Conservation (phyloP, 352 stramenopile species). For the Thraustochytrium sp. region DNA sequence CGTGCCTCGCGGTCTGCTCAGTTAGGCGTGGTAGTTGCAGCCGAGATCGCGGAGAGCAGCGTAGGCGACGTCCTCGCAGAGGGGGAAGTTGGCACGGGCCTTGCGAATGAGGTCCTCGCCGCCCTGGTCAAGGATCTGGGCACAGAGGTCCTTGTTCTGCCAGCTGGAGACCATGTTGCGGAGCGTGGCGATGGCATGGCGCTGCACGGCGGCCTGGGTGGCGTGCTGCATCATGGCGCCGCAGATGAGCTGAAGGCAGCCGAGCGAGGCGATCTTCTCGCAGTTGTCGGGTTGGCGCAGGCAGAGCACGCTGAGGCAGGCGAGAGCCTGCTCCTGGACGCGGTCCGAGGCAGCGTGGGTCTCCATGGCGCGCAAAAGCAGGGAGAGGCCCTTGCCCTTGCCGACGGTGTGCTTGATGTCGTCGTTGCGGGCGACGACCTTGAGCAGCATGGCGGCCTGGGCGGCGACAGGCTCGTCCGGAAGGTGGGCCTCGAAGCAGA, state of each 20-base stretch:
- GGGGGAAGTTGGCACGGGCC: not conserved
- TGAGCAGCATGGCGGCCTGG: conserved; percentile 18
- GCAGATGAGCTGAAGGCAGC: conserved; percentile 17
- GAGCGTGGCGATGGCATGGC: not conserved
- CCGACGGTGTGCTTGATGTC: conserved; percentile 35
- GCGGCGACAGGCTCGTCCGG: conserved; percentile 25
- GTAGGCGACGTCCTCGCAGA: conserved; percentile 31
- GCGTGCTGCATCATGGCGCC: not conserved
- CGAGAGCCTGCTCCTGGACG: conserved; percentile 7
- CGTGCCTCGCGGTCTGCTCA: too few relatives aligned
- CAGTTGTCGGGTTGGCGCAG: conserved; percentile 21
- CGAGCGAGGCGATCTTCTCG: conserved; percentile 16
- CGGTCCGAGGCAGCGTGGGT: not conserved
- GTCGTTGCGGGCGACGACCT: conserved; percentile 15
- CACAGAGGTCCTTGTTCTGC: conserved; percentile 34
- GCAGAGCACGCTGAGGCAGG: conserved; percentile 26
- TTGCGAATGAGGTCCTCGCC: conserved; percentile 37
- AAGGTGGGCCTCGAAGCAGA: conserved; percentile 37
- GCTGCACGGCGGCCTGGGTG: not conserved
- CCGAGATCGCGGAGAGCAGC: conserved; percentile 23
- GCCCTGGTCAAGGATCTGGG: conserved; percentile 15
- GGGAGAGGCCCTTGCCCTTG: conserved; percentile 25
- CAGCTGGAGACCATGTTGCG: conserved; percentile 41
- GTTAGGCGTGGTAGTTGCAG: conserved; percentile 1
- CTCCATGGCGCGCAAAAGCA: conserved; percentile 18